phyloP scores from a whole-genome alignment of 805 yeast species.

The Clavispora asparagi region DNA sequence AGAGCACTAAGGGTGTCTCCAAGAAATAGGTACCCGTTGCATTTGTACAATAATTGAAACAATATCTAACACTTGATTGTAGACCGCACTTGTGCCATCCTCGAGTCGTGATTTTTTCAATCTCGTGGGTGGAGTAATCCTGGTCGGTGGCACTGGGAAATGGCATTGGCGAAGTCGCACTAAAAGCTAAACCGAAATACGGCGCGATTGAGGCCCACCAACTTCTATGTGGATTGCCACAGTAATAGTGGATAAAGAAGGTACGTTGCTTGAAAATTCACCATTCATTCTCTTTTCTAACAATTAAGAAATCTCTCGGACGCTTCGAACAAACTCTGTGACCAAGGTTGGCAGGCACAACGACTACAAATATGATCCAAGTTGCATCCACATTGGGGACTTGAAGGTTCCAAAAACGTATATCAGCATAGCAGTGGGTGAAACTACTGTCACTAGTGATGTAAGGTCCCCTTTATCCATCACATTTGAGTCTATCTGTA shows the following conservation, averaged over 20 bases:
- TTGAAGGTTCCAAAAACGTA: slow-evolving; percentile 28
- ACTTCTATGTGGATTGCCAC: slow-evolving; percentile 14
- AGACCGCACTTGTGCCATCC: neutral
- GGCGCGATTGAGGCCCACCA: neutral
- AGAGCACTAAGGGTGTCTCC: slow-evolving; percentile 11
- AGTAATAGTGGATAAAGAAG: slow-evolving; percentile 2
- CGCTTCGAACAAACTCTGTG: slow-evolving; percentile 6
- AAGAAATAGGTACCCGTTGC: slow-evolving; percentile 7
- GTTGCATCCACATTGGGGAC: slow-evolving; percentile 23
- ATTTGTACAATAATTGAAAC: slow-evolving; percentile 3
- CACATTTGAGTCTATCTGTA: slow-evolving; percentile 25
- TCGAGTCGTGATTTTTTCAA: no score
- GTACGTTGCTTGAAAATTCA: neutral
- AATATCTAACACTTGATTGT: neutral
- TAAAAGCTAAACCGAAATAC: neutral
- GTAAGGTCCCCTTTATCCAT: slow-evolving; percentile 16
- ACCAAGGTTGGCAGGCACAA: slow-evolving; percentile 25
- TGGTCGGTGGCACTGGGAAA: no score
- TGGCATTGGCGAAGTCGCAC: neutral
- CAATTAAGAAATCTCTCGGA: slow-evolving; percentile 10
- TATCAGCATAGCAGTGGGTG: slow-evolving; percentile 15
- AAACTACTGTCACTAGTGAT: neutral
- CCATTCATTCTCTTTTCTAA: slow-evolving; percentile 8
- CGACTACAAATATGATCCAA: slow-evolving; percentile 14
- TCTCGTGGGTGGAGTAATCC: no score